Conservation (phyloP, 1,284 basidiomycete species). For the Sanghuangporus weigelae region DNA sequence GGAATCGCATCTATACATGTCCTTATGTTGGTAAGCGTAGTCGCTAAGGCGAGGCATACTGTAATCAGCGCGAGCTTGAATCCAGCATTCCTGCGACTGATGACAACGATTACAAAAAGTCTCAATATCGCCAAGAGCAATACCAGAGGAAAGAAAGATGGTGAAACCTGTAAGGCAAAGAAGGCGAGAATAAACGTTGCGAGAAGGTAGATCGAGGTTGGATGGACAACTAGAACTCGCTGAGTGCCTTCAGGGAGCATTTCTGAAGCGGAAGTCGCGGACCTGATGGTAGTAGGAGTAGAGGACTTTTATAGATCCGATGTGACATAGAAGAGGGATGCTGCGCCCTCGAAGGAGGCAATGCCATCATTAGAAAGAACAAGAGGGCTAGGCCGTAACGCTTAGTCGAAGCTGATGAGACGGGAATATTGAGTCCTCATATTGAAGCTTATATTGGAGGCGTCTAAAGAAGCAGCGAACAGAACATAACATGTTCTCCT, state of each 20-base stretch:
- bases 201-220: constrained; percentile 3
- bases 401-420: no score
- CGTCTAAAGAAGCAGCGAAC: no score
- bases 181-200: constrained; percentile 30
- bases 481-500: no score
- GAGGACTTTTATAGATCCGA: neutral
- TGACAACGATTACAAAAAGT: constrained; percentile 34
- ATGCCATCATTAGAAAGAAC: neutral
- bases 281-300: neutral
- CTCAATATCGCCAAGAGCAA: constrained; percentile 43
- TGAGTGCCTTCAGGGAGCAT: neutral
- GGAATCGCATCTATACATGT: constrained; percentile 55
- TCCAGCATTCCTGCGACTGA: neutral
- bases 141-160: constrained; percentile 45
- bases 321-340: neutral
- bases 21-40: constrained; percentile 40
- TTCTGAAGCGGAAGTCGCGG: neutral
- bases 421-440: no score
- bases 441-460: no score
- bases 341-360: neutral
- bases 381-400: neutral
- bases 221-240: neutral
- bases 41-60: constrained; percentile 31
- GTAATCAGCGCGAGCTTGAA: constrained; percentile 32
- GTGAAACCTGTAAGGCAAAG: constrained; percentile 44